Evolutionary conservation across 306 rosid species (phyloP).

Genomic region (Casuarina equisetifolia): DNA sequence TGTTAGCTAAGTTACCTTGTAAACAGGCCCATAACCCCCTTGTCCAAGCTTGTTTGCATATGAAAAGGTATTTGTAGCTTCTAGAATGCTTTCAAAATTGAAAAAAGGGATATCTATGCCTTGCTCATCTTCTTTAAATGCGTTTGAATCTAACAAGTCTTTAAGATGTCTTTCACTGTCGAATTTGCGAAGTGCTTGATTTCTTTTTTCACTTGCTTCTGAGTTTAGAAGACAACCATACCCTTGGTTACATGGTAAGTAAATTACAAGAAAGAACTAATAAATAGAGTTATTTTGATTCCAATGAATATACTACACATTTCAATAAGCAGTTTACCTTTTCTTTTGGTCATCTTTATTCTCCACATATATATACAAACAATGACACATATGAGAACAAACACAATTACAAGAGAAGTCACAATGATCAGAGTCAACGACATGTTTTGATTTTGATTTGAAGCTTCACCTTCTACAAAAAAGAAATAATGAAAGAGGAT

Average conservation of each 20-base stretch:
- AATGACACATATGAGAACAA: constrained; percentile 16
- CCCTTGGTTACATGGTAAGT: not conserved
- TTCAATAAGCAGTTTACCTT: constrained; percentile 24
- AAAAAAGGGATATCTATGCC: constrained; percentile 41
- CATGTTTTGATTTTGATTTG: not conserved
- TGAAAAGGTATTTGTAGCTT: constrained; percentile 52
- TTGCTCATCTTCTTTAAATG: constrained; percentile 30
- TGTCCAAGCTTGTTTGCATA: constrained; percentile 46
- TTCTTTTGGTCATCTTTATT: constrained; percentile 1
- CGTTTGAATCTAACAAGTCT: constrained; percentile 24
- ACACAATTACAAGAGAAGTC: not conserved
- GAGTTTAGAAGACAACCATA: not conserved
- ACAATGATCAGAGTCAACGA: not conserved
- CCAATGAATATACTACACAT: not conserved
- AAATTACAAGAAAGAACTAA: not conserved
- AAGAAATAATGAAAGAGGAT: not conserved
- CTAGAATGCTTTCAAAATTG: constrained; percentile 29
- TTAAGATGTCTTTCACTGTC: constrained; percentile 27
- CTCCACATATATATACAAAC: constrained; percentile 4
- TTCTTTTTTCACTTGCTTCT: constrained; percentile 11
- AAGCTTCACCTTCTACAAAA: not conserved
- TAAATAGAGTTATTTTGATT: not conserved
- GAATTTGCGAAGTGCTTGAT: not conserved
- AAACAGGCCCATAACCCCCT: constrained; percentile 70
- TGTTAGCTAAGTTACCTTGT: constrained; percentile 33